Base-by-base conservation (phyloP, 805 yeast species). In the Pichia manshurica region DNA sequence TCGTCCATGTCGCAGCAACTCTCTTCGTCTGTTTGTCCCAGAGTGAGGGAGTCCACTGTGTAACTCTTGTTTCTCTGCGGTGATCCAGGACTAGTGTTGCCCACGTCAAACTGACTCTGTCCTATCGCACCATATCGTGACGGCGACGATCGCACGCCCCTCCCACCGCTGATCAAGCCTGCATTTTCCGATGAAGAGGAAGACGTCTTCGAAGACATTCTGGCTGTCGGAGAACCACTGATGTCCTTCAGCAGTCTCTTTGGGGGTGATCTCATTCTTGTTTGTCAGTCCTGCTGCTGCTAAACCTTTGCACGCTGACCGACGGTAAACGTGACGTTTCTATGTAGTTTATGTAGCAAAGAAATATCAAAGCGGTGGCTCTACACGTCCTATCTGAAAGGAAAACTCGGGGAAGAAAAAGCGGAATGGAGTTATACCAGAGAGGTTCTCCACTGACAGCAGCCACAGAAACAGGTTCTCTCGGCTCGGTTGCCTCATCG, bases 401-500 rank as follows among this genome's bases (percentile, higher is more conserved):
- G n/a, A n/a, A n/a, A n/a, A n/a, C n/a, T n/a, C n/a, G n/a, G n/a
- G n/a, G n/a, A n/a, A n/a, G n/a, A n/a, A n/a, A n/a, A n/a, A n/a
- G n/a, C n/a, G n/a, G n/a, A n/a, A n/a, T n/a, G n/a, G n/a, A n/a
- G n/a, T n/a, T n/a, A n/a, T n/a, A n/a, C n/a, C n/a, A n/a, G n/a
- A n/a, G n/a, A n/a, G n/a, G n/a, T n/a, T n/a, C n/a, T n/a, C n/a
- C n/a, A n/a, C n/a, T n/a, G n/a, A n/a, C n/a, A n/a, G 37, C 20
- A 6, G 20, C 20, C 20, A 34, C 3, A 34, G 20, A 34, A 3
- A 34, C 17, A 15, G 13, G 29, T 7, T 10, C 10, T 25, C 37
- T 34, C 37, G 42, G 21, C 42, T 38, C 42, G 42, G 15, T 20
- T 38, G 28, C 42, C 42, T 22, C 42, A 38, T 38, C 31, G 42